phyloP scores from a whole-genome alignment of 768 basidiomycete genomes.

The Lentinula edodes region DNA sequence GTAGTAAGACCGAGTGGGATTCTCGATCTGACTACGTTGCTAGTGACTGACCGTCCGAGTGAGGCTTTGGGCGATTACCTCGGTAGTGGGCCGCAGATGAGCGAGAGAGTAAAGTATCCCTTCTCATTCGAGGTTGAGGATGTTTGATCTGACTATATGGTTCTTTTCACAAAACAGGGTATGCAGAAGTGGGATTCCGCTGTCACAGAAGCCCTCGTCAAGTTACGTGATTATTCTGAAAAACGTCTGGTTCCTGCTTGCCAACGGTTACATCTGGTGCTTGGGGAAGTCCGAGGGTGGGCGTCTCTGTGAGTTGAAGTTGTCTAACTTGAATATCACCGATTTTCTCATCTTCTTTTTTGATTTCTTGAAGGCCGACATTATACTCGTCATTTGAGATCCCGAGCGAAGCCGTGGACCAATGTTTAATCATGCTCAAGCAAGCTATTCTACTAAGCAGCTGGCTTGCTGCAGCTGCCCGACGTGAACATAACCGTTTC shows the following conservation, averaged over 20 bases:
- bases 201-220: constrained; percentile 62
- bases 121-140: constrained; percentile 4
- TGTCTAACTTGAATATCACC: not conserved
- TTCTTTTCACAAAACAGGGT: constrained; percentile 36
- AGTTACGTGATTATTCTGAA: constrained; percentile 69
- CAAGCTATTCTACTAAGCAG: constrained; percentile 58
- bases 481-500: constrained; percentile 67
- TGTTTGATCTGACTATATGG: constrained; percentile 14
- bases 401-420: constrained; percentile 38
- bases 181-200: constrained; percentile 81
- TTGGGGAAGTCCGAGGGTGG: constrained; percentile 81
- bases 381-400: constrained; percentile 54
- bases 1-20: constrained; percentile 61
- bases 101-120: constrained; percentile 57
- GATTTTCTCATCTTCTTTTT: constrained; percentile 6
- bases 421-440: constrained; percentile 47
- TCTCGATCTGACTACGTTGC: constrained; percentile 63
- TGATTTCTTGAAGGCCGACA: constrained; percentile 35
- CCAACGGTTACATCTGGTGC: constrained; percentile 68
- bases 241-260: constrained; percentile 67
- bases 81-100: constrained; percentile 74
- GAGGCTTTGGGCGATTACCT: constrained; percentile 71
- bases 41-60: constrained; percentile 68
- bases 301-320: constrained; percentile 49
- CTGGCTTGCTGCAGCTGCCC: constrained; percentile 64